Evolutionary conservation across 345 rosid genomes (phyloP).

Genomic region (Populus nigra): DNA sequence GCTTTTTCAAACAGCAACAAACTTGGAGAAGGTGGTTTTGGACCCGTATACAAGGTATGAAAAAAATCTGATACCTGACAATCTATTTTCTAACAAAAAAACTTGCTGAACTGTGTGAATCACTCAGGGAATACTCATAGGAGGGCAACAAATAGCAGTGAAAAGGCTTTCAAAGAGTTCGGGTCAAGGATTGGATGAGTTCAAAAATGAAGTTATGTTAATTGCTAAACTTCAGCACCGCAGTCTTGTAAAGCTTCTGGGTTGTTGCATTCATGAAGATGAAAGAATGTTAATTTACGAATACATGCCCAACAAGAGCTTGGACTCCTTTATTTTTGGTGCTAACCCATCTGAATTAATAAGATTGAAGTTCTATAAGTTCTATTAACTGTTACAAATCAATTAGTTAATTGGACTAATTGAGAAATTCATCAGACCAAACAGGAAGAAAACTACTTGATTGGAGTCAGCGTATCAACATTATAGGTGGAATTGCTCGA

Average conservation of each 20-base stretch:
- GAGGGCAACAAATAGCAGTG: conserved; percentile 50
- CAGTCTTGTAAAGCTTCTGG: conserved; percentile 2
- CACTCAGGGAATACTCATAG: conserved; percentile 35
- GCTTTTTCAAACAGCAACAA: background rate
- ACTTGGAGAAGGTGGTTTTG: conserved; percentile 8
- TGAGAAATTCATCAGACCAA: conserved; percentile 17
- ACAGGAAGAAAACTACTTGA: conserved; percentile 16
- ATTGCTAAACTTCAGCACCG: conserved; percentile 10
- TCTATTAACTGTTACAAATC: too few relatives aligned
- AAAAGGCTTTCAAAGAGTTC: conserved; percentile 47
- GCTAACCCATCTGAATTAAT: too few relatives aligned
- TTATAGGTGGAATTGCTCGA: conserved; percentile 36
- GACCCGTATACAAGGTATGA: background rate
- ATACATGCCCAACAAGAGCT: conserved; percentile 31
- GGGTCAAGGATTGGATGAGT: conserved; percentile 33
- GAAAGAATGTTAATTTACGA: conserved; percentile 1
- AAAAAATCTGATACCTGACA: too few relatives aligned
- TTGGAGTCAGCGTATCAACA: conserved; percentile 36
- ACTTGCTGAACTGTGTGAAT: background rate
- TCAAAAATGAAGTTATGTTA: background rate
- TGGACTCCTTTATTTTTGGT: conserved; percentile 41
- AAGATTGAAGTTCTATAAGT: too few relatives aligned
- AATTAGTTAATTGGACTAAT: background rate
- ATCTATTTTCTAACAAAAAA: background rate
- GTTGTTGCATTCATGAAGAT: conserved; percentile 1